Base-by-base conservation (phyloP, 495 filamentous ascomycete species). In the Lophiostoma macrostomum region DNA sequence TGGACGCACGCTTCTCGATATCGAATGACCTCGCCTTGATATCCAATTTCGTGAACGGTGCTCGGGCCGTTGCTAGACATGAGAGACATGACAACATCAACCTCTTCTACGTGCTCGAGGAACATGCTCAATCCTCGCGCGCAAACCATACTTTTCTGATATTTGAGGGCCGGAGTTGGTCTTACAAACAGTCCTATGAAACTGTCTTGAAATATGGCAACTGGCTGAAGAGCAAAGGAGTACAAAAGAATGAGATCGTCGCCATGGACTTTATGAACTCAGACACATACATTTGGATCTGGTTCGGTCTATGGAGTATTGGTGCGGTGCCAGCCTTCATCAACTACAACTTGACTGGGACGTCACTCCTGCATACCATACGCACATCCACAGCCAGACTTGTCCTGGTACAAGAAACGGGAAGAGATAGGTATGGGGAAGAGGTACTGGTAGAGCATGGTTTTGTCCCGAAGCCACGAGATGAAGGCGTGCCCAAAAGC, bases 241-340 rank as follows among this genome's bases (percentile, higher is more conserved):
- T 97, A 36, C 81, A 83, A 57, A 77, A 82, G 31, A 80, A 80
- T 56, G 88, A 96, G 39, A 80, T 97, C 39, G 87, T 98, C 2
- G 91, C 91, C 0, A 75, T 98, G 63, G 82, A 96, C 68, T 87
- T 91, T 58, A 86, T 86, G 72, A 98, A 98, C 63, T 87, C 81
- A 20, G 83, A 88, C 12, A 78, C 79, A 4, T 93, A 91, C 62
- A 58, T 95, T 10, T 94, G 95, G 71, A 51, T 96, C n/a, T 79
- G 82, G 73, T 74, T 95, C 19, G 93, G 85, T 0, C 69, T 96
- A 25, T 96, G 91, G 91, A 82, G 84, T 14, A 81, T 97, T 32
- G 93, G 93, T 0, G 91, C 88, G 0, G 80, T 79, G 22, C 90
- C 91, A n/a, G 93, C 91, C 0, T 87, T 94, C 53, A 86, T 98